Conservation (phyloP, 2,329 filamentous ascomycete species). For the Trichoderma hamatum region DNA sequence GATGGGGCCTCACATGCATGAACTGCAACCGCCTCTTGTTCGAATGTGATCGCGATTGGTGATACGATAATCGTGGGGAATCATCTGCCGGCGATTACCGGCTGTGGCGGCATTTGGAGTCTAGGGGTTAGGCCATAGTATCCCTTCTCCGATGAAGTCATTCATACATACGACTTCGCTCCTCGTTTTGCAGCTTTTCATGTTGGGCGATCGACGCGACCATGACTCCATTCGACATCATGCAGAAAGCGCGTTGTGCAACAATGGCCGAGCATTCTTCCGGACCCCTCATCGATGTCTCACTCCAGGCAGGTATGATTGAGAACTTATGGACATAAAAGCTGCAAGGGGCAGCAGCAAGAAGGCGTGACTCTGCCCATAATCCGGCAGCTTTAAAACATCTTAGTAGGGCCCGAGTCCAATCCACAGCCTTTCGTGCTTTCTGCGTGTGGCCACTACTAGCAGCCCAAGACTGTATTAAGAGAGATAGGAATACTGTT, state of each 20-base stretch:
- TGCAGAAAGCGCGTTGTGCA: conserved; percentile 16
- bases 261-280: conserved; percentile 22
- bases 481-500: neutral
- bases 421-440: neutral
- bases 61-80: conserved; percentile 13
- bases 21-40: neutral
- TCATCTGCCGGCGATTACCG: conserved; percentile 2
- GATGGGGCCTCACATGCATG: conserved; percentile 1
- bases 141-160: conserved; percentile 13
- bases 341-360: neutral
- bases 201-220: conserved; percentile 5
- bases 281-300: conserved; percentile 24
- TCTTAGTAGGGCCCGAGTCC: neutral
- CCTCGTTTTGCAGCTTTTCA: neutral
- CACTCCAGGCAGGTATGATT: neutral
- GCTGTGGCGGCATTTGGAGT: conserved; percentile 8
- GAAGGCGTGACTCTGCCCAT: neutral
- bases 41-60: conserved; percentile 4
- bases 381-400: neutral
- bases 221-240: conserved; percentile 9
- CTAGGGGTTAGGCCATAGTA: neutral
- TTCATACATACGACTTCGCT: neutral
- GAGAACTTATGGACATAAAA: conserved; percentile 6
- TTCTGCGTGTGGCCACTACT: neutral
- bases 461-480: neutral